Evolutionary conservation across 345 rosid genomes (phyloP).

Genomic region (Brassica nigra): DNA sequence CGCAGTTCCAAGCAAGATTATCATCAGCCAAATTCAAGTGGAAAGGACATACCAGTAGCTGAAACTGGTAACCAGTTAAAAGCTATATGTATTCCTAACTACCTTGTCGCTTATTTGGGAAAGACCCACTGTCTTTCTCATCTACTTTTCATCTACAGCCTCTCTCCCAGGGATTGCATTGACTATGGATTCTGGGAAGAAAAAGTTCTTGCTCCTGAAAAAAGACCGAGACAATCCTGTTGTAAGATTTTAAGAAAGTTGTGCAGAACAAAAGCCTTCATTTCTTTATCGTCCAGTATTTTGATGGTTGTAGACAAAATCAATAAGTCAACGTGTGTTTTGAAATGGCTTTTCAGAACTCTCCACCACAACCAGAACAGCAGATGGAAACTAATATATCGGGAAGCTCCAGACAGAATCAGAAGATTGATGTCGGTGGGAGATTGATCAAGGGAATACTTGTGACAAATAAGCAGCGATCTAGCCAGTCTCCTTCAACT

Average conservation of each 20-base stretch:
- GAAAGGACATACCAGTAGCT: slow-evolving; percentile 41
- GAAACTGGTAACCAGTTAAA: slow-evolving; percentile 39
- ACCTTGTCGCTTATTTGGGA: not conserved
- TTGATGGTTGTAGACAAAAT: not conserved
- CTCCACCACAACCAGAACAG: slow-evolving; percentile 39
- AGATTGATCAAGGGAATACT: slow-evolving; percentile 58
- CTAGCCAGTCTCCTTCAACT: slow-evolving; percentile 38
- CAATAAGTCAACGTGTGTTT: not conserved
- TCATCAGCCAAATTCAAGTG: slow-evolving; percentile 39
- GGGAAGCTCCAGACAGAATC: slow-evolving; percentile 48
- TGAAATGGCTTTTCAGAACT: slow-evolving; percentile 40
- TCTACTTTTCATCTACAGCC: slow-evolving; percentile 19
- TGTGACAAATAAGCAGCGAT: slow-evolving; percentile 44
- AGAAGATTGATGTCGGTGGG: slow-evolving; percentile 49
- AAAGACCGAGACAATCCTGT: slow-evolving; percentile 47
- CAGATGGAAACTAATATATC: slow-evolving; percentile 38
- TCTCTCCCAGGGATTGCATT: slow-evolving; percentile 51
- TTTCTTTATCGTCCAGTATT: not conserved
- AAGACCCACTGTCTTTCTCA: not conserved
- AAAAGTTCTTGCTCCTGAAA: slow-evolving; percentile 54
- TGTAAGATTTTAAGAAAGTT: slow-evolving; percentile 48
- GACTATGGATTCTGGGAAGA: slow-evolving; percentile 60
- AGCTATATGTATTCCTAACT: not conserved
- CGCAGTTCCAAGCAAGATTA: slow-evolving; percentile 43
- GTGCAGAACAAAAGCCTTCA: slow-evolving; percentile 8